Evolutionary conservation across 441 rosid genomes (phyloP), one percentile per base, ranked within the genome.

Genomic region (Manihot esculenta): DNA sequence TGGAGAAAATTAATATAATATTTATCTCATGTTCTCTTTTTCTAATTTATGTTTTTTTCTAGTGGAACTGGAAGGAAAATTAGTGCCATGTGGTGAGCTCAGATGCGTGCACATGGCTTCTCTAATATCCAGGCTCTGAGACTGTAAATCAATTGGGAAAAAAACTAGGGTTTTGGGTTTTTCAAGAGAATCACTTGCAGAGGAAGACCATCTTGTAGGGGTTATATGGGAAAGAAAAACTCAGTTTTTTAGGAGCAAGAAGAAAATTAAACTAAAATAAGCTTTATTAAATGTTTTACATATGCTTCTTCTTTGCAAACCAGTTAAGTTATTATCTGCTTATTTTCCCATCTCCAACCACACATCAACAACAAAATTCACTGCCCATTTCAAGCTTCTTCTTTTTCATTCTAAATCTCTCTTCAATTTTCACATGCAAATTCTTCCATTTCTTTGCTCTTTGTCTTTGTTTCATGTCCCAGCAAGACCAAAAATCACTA

Each of bases 81-180:
- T n/a, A n/a, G 73, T 81, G 81, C 77, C 92, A 86, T 81, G 88
- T 88, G 88, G 82, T 80, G 84, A 84, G 77, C 83, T 77, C 88
- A 80, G 87, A 76, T 80, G 71, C 66, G 33, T 70, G 85, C 92
- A 88, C 92, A 86, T 84, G 92, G 80, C 82, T 79, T 72, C 83
- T 78, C 81, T 59, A 48, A 75, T 79, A 79, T 74, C 89, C 84
- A 84, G 75, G 85, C 80, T 69, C 78, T 79, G 78, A 83, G 73
- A 72, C 73, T 48, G 79, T 69, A 72, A 76, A 81, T 51, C 68
- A 68, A 69, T 54, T n/a, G 76, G 62, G 74, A 24, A 68, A n/a
- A 69, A 73, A 78, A 76, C 82, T 64, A 56, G 66, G 76, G 80
- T 66, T 79, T 74, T 78, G 75, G 62, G 72, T 44, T 74, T 72